Base-by-base conservation (phyloP, 495 filamentous ascomycete genomes). In the Penicillium maclennaniae region DNA sequence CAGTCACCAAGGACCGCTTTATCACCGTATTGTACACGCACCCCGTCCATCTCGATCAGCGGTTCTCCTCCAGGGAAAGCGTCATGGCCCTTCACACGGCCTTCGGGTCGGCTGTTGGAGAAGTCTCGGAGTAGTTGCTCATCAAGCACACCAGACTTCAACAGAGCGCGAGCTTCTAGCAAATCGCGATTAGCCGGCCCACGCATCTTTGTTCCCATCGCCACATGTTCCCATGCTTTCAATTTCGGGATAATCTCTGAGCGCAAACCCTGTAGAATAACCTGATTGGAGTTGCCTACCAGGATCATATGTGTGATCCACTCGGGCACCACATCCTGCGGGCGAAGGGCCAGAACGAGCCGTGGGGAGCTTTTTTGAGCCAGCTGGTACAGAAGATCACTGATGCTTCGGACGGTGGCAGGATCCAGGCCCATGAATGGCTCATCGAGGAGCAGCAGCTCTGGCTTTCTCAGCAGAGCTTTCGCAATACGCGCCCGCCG, bases 361-460 rank as follows among this genome's bases (percentile, higher is more conserved):
- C 88, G 79, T 6, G 91, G 88, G 16, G 79, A 78, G 45, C 71
- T 77, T 45, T 79, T 79, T 51, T 79, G 70, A 3, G 87, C 87
- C 17, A 97, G 60, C 0, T 73, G 66, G 54, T 81, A 69, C 7
- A 97, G 77, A 37, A 97, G 72, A 3, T 72, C 71, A 19, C 87
- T 92, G 59, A 97, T 67, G 10, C 79, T 79, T 27, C 73, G 72
- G 9, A 86, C 76, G 3, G 90, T 91, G 19, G 83, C 80, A 20
- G 93, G 93, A 65, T 98, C 93, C 31, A 98, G 74, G 8, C 93
- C 93, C 89, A 98, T 96, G 66, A 98, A 97, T 14, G 93, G 91
- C 61, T 96, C 93, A 70, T 98, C 93, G 10, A 97, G 75, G 34
- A 97, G 75, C 26, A 98, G 59, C 10, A 96, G 74, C 69, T 92